A percentile compares a stretch with the other conserved stretches of the same genome.
phyloP scores from a whole-genome alignment of 768 basidiomycete species.

The Amanita rubescens region DNA sequence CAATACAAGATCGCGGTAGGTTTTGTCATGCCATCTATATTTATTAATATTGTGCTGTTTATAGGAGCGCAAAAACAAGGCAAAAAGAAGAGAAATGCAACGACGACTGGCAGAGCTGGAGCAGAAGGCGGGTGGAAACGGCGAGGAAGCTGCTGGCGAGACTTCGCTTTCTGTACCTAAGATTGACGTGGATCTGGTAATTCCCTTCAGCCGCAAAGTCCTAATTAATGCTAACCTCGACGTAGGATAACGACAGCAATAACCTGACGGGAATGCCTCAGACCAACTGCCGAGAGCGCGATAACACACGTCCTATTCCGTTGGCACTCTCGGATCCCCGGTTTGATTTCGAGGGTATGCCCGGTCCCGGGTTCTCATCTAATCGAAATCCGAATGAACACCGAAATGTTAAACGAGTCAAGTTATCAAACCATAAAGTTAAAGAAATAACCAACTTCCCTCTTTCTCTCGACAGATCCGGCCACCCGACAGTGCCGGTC shows the following conservation, averaged over 20 bases:
- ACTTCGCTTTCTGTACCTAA: background rate
- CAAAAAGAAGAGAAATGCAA: slow-evolving; percentile 11
- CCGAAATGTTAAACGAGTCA: slow-evolving; percentile 16
- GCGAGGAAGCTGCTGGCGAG: background rate
- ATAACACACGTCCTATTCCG: slow-evolving; percentile 2
- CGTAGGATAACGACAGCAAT: background rate
- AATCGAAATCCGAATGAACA: slow-evolving; percentile 10
- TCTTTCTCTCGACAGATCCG: slow-evolving; percentile 30
- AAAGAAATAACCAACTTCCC: slow-evolving; percentile 19
- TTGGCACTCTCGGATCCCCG: slow-evolving; percentile 12
- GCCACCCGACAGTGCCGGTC: slow-evolving; percentile 26
- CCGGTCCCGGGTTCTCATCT: slow-evolving; percentile 30
- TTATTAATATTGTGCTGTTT: background rate
- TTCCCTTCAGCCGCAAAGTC: background rate
- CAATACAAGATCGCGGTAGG: slow-evolving; percentile 21
- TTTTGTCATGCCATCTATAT: background rate
- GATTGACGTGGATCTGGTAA: background rate
- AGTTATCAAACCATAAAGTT: slow-evolving; percentile 10
- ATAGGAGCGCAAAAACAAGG: slow-evolving; percentile 9
- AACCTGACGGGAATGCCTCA: background rate
- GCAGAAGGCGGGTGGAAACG: background rate
- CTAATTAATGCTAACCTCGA: background rate
- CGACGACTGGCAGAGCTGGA: slow-evolving; percentile 10
- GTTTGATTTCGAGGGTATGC: slow-evolving; percentile 32
- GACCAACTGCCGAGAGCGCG: background rate